phyloP scores from a whole-genome alignment of 2,329 filamentous ascomycete genomes.

The Fusarium napiforme region DNA sequence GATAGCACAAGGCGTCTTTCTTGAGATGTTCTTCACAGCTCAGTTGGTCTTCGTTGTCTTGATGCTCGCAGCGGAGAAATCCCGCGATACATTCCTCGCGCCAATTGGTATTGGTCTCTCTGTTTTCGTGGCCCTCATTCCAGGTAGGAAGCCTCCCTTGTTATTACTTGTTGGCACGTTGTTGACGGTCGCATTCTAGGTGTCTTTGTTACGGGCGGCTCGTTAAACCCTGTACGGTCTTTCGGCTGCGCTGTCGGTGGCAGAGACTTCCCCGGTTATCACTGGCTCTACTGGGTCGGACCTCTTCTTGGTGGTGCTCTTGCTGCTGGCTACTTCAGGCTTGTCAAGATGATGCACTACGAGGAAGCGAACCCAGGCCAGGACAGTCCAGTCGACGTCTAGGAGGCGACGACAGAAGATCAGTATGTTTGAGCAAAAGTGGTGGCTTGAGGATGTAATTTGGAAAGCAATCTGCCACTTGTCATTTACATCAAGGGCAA shows the following conservation, averaged over 20 bases:
- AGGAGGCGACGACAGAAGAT: background rate
- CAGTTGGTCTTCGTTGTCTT: slow-evolving; percentile 70
- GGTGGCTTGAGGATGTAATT: background rate
- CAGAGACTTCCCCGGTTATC: slow-evolving; percentile 53
- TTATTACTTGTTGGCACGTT: slow-evolving; percentile 38
- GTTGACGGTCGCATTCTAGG: slow-evolving; percentile 37
- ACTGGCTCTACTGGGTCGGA: slow-evolving; percentile 64
- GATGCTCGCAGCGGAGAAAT: slow-evolving; percentile 76
- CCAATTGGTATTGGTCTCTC: slow-evolving; percentile 75
- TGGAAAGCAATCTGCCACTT: background rate
- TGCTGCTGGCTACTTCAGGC: slow-evolving; percentile 58
- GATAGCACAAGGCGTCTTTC: slow-evolving; percentile 67
- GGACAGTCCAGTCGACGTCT: slow-evolving; percentile 29
- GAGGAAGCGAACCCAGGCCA: slow-evolving; percentile 58
- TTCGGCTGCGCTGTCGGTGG: slow-evolving; percentile 57
- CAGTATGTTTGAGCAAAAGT: background rate
- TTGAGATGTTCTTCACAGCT: slow-evolving; percentile 71
- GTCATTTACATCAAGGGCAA: background rate
- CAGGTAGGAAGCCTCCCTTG: slow-evolving; percentile 13
- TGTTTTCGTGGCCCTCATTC: slow-evolving; percentile 66
- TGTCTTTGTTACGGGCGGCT: slow-evolving; percentile 52
- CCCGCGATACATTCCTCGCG: slow-evolving; percentile 74
- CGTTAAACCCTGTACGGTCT: slow-evolving; percentile 59
- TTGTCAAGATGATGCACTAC: slow-evolving; percentile 60
- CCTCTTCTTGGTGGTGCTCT: slow-evolving; percentile 59